These are phyloP conservation scores for Epichloe coenophiala DNA, from an alignment of 2,329 filamentous ascomycete species.

Conservation along the genomic window DNA sequence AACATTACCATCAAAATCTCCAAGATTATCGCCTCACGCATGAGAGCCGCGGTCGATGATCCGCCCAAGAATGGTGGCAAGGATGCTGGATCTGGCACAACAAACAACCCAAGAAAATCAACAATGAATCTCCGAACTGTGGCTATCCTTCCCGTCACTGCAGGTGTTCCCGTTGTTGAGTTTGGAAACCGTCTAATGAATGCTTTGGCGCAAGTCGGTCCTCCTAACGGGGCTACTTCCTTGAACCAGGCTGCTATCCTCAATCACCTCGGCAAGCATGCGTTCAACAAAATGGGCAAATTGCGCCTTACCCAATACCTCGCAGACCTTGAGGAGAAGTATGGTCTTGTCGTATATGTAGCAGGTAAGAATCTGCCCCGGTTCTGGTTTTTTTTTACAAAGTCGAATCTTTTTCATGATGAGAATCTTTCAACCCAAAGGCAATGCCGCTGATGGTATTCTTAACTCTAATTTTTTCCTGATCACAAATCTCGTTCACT, in stretches of 20 bases:
- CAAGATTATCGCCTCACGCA: constrained; percentile 91
- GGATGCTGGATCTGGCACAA: constrained; percentile 45
- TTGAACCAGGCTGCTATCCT: constrained; percentile 89
- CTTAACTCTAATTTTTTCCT: constrained; percentile 59
- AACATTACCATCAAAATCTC: constrained; percentile 99
- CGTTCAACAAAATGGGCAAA: constrained; percentile 95
- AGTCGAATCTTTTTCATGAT: constrained; percentile 26
- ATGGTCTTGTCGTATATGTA: constrained; percentile 87
- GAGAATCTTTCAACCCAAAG: constrained; percentile 36
- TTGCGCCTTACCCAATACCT: constrained; percentile 91
- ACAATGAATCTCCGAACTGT: constrained; percentile 89
- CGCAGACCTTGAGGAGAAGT: constrained; percentile 93
- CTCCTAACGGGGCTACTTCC: constrained; percentile 78
- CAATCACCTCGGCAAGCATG: constrained; percentile 88
- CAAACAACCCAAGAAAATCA: constrained; percentile 53
- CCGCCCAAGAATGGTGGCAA: constrained; percentile 53
- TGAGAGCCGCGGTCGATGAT: constrained; percentile 79
- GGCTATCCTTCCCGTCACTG: constrained; percentile 77
- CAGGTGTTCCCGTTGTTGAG: constrained; percentile 85
- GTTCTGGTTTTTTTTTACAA: neutral
- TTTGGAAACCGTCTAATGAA: constrained; percentile 83
- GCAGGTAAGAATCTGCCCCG: constrained; percentile 42
- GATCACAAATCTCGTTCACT: constrained; percentile 19
- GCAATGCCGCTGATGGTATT: constrained; percentile 40
- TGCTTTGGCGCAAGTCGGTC: constrained; percentile 78